These are phyloP conservation scores for Cyclotella sp. DNA, from an alignment of 108 stramenopile species.

Conservation along the genomic window DNA sequence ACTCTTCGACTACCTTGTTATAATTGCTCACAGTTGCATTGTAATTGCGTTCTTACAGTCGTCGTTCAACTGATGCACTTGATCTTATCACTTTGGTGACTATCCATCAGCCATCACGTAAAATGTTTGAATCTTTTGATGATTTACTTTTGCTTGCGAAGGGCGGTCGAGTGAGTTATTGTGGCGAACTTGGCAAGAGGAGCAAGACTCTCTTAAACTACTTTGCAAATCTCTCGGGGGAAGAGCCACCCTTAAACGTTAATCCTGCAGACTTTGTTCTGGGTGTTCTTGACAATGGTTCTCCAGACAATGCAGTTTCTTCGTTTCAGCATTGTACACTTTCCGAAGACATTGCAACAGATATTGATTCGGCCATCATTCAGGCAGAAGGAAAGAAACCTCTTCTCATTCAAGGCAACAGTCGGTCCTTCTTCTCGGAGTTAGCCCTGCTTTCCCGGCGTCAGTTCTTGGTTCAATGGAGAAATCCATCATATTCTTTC, in stretches of 20 bases:
- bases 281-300: conserved; percentile 23
- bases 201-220: conserved; percentile 27
- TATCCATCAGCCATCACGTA: conserved; percentile 49
- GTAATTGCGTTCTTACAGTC: too few relatives aligned
- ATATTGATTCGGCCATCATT: conserved; percentile 28
- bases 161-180: conserved; percentile 41
- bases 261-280: conserved; percentile 47
- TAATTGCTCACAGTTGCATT: too few relatives aligned
- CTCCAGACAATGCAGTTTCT: conserved; percentile 28
- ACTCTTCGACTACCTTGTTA: too few relatives aligned
- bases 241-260: not conserved
- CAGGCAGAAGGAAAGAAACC: not conserved
- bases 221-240: conserved; percentile 22
- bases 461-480: conserved; percentile 47
- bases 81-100: conserved; percentile 43
- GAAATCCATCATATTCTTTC: conserved; percentile 51
- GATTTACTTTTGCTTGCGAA: conserved; percentile 44
- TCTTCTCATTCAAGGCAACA: not conserved
- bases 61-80: conserved; percentile 32
- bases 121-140: conserved; percentile 47
- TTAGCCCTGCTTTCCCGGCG: conserved; percentile 37
- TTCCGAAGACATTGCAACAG: not conserved
- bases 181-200: conserved; percentile 24
- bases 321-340: conserved; percentile 24
- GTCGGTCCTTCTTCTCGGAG: conserved; percentile 21